Evolutionary conservation across 768 basidiomycete species (phyloP).

Genomic region (Tricholoma hemisulphureum): DNA sequence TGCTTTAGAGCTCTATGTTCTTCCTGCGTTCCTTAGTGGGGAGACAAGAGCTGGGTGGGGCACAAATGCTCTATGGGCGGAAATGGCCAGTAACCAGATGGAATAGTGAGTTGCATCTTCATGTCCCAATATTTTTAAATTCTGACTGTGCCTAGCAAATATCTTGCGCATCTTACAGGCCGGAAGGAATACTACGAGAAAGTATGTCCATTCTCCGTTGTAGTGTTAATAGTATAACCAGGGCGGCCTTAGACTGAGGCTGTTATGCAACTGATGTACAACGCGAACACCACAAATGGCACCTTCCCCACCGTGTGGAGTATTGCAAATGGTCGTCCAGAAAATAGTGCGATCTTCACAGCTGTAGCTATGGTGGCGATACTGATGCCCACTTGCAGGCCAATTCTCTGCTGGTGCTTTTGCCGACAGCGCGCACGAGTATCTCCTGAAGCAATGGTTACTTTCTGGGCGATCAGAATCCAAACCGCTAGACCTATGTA

Average conservation of each 20-base stretch:
- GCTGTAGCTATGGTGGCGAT: not conserved
- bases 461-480: slow-evolving; percentile 53
- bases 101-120: slow-evolving; percentile 47
- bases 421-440: slow-evolving; percentile 70
- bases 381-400: slow-evolving; percentile 24
- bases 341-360: slow-evolving; percentile 35
- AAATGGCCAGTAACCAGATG: slow-evolving; percentile 57
- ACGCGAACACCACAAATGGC: slow-evolving; percentile 43
- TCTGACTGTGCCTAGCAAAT: slow-evolving; percentile 49
- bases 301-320: slow-evolving; percentile 58
- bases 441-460: slow-evolving; percentile 68
- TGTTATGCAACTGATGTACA: slow-evolving; percentile 50
- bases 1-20: slow-evolving; percentile 1
- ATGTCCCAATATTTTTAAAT: not conserved
- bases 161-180: slow-evolving; percentile 74
- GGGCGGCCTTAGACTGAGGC: slow-evolving; percentile 40
- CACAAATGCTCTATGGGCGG: slow-evolving; percentile 36
- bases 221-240: not conserved
- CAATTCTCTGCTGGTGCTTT: slow-evolving; percentile 52
- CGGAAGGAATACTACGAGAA: slow-evolving; percentile 58
- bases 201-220: slow-evolving; percentile 17
- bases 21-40: slow-evolving; percentile 29
- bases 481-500: slow-evolving; percentile 56
- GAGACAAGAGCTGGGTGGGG: slow-evolving; percentile 33
- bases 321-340: slow-evolving; percentile 41